Evolutionary conservation across 116 monocot species (phyloP).

Genomic region (Iris pallida): DNA sequence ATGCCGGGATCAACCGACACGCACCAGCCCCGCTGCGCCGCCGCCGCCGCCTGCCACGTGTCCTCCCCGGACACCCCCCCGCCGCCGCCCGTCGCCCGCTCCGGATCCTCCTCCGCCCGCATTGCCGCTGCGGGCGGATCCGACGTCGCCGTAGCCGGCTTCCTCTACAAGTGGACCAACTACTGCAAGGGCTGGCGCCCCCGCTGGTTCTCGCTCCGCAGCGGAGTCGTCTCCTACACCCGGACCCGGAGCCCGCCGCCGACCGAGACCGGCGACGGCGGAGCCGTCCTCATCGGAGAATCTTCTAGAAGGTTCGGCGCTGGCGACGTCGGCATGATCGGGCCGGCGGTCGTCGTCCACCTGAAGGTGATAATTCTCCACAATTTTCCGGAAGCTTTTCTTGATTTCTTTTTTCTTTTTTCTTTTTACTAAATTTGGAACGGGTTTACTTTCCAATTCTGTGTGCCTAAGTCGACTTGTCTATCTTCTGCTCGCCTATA

Average conservation of each 20-base stretch:
- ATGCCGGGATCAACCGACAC: constrained; percentile 10
- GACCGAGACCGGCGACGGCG: not conserved
- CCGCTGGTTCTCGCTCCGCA: constrained; percentile 62
- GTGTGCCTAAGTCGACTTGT: too few relatives aligned
- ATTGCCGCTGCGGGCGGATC: not conserved
- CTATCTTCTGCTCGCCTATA: too few relatives aligned
- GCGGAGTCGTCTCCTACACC: constrained; percentile 64
- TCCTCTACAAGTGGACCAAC: constrained; percentile 92
- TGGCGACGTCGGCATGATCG: constrained; percentile 18
- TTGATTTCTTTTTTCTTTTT: too few relatives aligned
- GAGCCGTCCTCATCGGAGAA: constrained; percentile 42
- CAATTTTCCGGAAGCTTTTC: too few relatives aligned
- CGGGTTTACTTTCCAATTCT: too few relatives aligned
- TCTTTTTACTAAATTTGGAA: too few relatives aligned
- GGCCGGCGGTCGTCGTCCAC: constrained; percentile 23
- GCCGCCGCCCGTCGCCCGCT: not conserved
- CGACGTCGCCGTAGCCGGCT: constrained; percentile 36
- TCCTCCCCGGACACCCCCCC: not conserved
- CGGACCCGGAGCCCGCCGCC: constrained; percentile 37
- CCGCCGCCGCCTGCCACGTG: constrained; percentile 43
- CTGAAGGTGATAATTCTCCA: constrained; percentile 39
- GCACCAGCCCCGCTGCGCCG: constrained; percentile 81
- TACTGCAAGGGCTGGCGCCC: constrained; percentile 71
- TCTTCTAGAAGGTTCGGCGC: constrained; percentile 11
- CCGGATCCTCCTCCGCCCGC: not conserved